These are phyloP conservation scores for Silene latifolia DNA, from an alignment of 148 eudicot species.

Conservation along the genomic window DNA sequence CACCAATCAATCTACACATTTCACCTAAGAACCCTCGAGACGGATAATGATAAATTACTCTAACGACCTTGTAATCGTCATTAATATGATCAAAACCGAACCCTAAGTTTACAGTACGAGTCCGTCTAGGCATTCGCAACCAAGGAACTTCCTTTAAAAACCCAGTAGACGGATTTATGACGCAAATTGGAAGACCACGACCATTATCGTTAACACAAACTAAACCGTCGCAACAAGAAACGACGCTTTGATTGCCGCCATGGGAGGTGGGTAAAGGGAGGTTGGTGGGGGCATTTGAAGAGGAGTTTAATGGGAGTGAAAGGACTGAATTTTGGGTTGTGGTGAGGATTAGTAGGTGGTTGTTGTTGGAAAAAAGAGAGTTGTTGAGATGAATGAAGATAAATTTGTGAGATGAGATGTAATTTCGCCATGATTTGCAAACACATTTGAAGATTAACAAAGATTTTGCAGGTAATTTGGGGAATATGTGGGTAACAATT, in stretches of 20 bases:
- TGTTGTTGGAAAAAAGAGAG: background rate
- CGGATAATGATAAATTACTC: constrained; percentile 2
- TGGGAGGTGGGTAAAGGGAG: background rate
- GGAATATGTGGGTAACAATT: constrained; percentile 6
- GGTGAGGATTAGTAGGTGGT: constrained; percentile 15
- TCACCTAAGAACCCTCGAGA: background rate
- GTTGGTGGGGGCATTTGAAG: background rate
- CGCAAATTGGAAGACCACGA: background rate
- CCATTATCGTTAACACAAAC: constrained; percentile 10
- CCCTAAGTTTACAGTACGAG: constrained; percentile 4
- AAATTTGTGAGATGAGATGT: constrained; percentile 20
- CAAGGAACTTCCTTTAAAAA: background rate
- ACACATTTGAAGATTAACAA: constrained; percentile 26
- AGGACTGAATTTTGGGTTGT: background rate
- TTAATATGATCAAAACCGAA: constrained; percentile 21
- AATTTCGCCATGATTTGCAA: constrained; percentile 17
- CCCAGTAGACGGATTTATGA: constrained; percentile 24
- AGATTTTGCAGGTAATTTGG: constrained; percentile 26
- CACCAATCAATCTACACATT: constrained; percentile 4
- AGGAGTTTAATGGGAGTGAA: constrained; percentile 1
- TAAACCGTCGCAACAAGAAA: constrained; percentile 25
- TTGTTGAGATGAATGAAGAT: constrained; percentile 11
- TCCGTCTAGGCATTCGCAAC: constrained; percentile 4
- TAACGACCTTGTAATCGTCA: constrained; percentile 23
- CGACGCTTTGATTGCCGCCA: background rate